Percentiles rank a stretch among this genome's conserved stretches.
These are phyloP conservation scores for Rhizopogon rudus DNA, from an alignment of 768 basidiomycete species.

Conservation along the genomic window DNA sequence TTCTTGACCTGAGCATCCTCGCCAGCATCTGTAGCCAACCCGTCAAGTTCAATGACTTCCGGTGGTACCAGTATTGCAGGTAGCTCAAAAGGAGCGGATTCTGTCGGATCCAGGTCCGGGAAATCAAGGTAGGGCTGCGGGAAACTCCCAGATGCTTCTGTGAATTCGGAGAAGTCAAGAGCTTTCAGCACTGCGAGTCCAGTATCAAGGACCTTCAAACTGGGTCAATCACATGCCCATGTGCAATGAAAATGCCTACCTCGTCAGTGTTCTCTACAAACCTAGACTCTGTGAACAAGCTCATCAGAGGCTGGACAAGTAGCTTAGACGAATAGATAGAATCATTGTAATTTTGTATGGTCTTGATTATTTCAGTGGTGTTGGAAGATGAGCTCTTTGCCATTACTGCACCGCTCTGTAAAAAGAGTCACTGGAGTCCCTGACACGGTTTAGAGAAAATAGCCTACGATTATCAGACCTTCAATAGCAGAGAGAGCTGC, in stretches of 20 bases:
- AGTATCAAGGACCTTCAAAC: conserved; percentile 64
- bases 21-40: conserved; percentile 60
- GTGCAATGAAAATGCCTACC: conserved; percentile 31
- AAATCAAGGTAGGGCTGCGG: conserved; percentile 61
- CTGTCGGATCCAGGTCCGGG: conserved; percentile 34
- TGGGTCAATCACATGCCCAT: conserved; percentile 3
- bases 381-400: conserved; percentile 55
- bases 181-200: conserved; percentile 58
- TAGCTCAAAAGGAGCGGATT: conserved; percentile 54
- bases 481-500: conserved; percentile 81
- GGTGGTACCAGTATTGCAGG: conserved; percentile 84
- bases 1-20: conserved; percentile 72
- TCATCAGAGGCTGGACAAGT: conserved; percentile 59
- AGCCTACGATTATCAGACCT: conserved; percentile 66
- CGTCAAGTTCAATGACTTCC: conserved; percentile 79
- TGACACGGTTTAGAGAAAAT: neutral
- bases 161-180: conserved; percentile 58
- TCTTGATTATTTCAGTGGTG: conserved; percentile 62
- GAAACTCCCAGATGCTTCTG: conserved; percentile 49
- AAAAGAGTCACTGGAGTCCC: neutral
- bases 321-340: conserved; percentile 51
- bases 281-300: conserved; percentile 41
- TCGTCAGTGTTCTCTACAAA: conserved; percentile 54
- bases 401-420: conserved; percentile 64
- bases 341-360: conserved; percentile 69